Conservation (phyloP, 2,329 filamentous ascomycete genomes). For the Leptographium galeiforme region DNA sequence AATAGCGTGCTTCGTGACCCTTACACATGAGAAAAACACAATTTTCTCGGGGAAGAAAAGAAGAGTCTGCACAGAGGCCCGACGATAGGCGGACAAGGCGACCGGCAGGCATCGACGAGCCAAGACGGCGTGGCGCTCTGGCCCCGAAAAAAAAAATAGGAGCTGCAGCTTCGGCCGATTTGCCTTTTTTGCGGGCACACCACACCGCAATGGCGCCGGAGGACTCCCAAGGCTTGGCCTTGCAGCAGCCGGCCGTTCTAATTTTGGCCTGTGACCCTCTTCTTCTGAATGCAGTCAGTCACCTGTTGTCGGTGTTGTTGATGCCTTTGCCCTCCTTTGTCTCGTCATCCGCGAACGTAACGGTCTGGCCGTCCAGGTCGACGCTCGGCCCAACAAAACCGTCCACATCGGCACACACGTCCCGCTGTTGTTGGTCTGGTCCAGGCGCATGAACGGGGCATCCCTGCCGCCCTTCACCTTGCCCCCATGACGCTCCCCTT, state of each 20-base stretch:
- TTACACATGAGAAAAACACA: background rate
- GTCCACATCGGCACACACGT: no score
- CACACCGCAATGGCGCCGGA: no score
- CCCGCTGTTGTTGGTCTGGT: no score
- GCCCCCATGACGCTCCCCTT: background rate
- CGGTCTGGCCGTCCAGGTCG: background rate
- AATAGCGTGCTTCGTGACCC: background rate
- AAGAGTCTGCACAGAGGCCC: no score
- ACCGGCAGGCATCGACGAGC: background rate
- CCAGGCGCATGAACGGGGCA: background rate
- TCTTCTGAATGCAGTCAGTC: background rate
- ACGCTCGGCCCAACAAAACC: background rate
- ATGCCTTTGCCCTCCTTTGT: background rate
- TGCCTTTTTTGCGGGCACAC: no score
- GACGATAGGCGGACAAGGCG: background rate
- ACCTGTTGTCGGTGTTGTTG: background rate
- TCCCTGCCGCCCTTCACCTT: background rate
- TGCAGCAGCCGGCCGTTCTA: no score
- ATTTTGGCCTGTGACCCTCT: background rate
- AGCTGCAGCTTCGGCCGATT: no score
- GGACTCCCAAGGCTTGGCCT: no score
- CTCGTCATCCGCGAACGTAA: background rate
- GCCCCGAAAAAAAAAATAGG: no score
- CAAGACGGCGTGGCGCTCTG: no score
- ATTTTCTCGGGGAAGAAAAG: background rate